Percentiles rank a stretch among this genome's conserved stretches.
These are phyloP conservation scores for Fomitopsis palustris DNA, from an alignment of 1,284 basidiomycete species.

Conservation along the genomic window DNA sequence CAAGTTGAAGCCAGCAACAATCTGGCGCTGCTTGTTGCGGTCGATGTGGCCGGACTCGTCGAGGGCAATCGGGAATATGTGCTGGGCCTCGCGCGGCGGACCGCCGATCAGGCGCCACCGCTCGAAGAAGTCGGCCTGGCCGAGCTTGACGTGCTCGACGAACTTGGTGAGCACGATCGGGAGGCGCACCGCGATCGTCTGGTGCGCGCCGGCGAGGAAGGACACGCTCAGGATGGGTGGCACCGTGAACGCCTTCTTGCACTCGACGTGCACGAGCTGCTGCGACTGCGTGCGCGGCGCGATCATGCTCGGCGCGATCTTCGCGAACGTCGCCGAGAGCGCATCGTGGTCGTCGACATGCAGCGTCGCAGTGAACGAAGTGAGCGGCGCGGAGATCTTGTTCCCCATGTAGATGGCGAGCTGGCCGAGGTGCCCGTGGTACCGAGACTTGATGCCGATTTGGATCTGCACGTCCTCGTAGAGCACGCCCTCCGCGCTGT, in stretches of 20 bases:
- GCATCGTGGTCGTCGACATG: slow-evolving; percentile 73
- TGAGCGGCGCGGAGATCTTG: slow-evolving; percentile 85
- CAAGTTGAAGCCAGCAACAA: slow-evolving; percentile 76
- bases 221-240: slow-evolving; percentile 87
- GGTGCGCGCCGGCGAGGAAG: slow-evolving; percentile 90
- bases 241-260: slow-evolving; percentile 80
- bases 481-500: slow-evolving; percentile 82
- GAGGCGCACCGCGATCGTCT: slow-evolving; percentile 80
- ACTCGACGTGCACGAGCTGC: slow-evolving; percentile 91
- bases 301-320: slow-evolving; percentile 83
- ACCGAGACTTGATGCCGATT: slow-evolving; percentile 94
- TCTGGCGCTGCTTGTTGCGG: slow-evolving; percentile 64
- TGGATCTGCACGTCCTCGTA: slow-evolving; percentile 97
- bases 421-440: slow-evolving; percentile 89
- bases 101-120: slow-evolving; percentile 98
- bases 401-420: slow-evolving; percentile 95
- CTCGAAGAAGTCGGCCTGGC: slow-evolving; percentile 89
- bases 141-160: slow-evolving; percentile 88
- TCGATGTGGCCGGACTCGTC: slow-evolving; percentile 72
- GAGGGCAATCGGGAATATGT: slow-evolving; percentile 79
- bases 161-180: slow-evolving; percentile 92
- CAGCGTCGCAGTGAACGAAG: slow-evolving; percentile 85
- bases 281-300: slow-evolving; percentile 86
- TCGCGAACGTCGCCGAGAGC: slow-evolving; percentile 79
- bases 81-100: slow-evolving; percentile 88